A percentile compares a stretch with the other conserved stretches of the same genome.
Evolutionary conservation across 2,329 filamentous ascomycete species (phyloP).

Genomic region (Fusarium humuli): DNA sequence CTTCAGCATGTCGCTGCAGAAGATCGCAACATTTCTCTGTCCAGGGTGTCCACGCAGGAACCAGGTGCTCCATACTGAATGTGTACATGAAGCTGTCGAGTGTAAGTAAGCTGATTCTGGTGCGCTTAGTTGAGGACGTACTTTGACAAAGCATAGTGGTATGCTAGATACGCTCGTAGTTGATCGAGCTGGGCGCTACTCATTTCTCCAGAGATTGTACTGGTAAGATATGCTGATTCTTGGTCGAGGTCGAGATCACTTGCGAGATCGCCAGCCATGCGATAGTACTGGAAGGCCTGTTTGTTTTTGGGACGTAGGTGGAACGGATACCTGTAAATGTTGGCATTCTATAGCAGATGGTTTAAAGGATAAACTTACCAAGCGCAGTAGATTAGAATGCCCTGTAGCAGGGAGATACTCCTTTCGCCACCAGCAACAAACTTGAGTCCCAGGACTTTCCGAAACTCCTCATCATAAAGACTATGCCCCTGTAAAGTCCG

Average conservation of each 20-base stretch:
- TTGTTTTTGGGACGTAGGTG: conserved; percentile 64
- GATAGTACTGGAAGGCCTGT: conserved; percentile 62
- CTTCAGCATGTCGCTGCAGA: conserved; percentile 53
- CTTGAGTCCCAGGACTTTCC: conserved; percentile 67
- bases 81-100: conserved; percentile 52
- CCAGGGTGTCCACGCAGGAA: conserved; percentile 55
- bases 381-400: conserved; percentile 66
- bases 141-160: conserved; percentile 58
- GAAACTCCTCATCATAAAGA: conserved; percentile 68
- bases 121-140: conserved; percentile 43
- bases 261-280: conserved; percentile 64
- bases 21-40: conserved; percentile 59
- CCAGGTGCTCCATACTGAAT: conserved; percentile 53
- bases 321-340: conserved; percentile 62
- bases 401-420: conserved; percentile 67
- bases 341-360: background rate
- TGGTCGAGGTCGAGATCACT: conserved; percentile 63
- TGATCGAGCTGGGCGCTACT: conserved; percentile 51
- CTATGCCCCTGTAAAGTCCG: conserved; percentile 63
- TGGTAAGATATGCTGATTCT: conserved; percentile 44
- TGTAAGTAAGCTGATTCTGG: conserved; percentile 18
- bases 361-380: conserved; percentile 57
- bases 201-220: conserved; percentile 1
- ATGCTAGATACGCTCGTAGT: conserved; percentile 60
- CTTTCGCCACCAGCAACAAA: conserved; percentile 68